Conservation (phyloP, 331 rosid species). For the Acacia concinna region DNA sequence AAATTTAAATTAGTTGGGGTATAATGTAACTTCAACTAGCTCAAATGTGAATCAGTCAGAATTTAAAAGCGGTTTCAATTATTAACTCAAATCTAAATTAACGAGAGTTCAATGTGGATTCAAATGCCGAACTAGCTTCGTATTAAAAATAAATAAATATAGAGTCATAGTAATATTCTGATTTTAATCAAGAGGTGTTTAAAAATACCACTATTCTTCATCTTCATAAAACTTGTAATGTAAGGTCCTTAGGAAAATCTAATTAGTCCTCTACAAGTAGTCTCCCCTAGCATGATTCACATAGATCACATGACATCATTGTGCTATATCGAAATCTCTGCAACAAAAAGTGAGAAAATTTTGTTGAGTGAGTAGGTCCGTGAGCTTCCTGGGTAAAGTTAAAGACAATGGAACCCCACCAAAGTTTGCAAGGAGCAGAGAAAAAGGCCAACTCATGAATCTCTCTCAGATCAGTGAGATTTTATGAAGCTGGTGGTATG, state of each 20-base stretch:
- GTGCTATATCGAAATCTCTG: too few species aligned
- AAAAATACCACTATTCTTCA: neutral
- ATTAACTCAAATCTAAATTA: too few species aligned
- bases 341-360: neutral
- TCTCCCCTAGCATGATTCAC: neutral
- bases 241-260: neutral
- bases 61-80: too few species aligned
- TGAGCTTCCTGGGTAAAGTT: conserved; percentile 29
- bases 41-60: too few species aligned
- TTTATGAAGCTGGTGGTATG: neutral
- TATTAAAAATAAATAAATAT: too few species aligned
- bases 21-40: too few species aligned
- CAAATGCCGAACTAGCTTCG: too few species aligned
- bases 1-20: neutral
- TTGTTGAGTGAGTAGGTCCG: conserved; percentile 32
- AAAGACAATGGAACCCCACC: conserved; percentile 24
- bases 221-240: neutral
- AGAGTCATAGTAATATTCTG: too few species aligned
- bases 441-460: conserved; percentile 14
- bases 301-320: too few species aligned
- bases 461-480: neutral
- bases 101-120: neutral
- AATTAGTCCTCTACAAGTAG: neutral
- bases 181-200: neutral
- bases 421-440: neutral